These are phyloP conservation scores for Solanum etuberosum DNA, from an alignment of 257 asterid species.

Conservation along the genomic window DNA sequence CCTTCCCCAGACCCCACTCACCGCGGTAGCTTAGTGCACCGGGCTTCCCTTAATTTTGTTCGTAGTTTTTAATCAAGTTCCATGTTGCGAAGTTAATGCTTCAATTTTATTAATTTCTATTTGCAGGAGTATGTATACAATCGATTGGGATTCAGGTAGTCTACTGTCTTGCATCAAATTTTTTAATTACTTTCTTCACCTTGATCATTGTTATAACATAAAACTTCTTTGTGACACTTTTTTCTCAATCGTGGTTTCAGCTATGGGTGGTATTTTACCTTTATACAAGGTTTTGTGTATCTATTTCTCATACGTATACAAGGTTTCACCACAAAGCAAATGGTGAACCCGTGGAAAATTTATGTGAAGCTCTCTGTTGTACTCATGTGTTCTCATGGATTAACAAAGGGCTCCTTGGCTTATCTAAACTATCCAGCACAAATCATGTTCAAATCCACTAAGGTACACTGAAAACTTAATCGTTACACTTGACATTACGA, in stretches of 20 bases:
- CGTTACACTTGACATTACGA: neutral
- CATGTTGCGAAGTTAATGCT: neutral
- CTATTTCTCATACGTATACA: slow-evolving; percentile 57
- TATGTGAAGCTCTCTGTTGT: slow-evolving; percentile 84
- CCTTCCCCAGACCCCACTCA: neutral
- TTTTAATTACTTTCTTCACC: neutral
- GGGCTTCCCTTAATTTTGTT: neutral
- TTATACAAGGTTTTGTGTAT: slow-evolving; percentile 87
- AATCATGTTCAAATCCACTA: slow-evolving; percentile 92
- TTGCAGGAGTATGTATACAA: slow-evolving; percentile 88
- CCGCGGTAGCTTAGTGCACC: neutral
- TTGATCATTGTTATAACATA: neutral
- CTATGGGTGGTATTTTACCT: slow-evolving; percentile 94
- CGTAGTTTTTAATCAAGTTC: neutral
- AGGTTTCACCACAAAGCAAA: slow-evolving; percentile 88
- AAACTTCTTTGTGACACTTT: neutral
- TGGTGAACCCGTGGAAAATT: slow-evolving; percentile 92
- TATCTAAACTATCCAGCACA: slow-evolving; percentile 95
- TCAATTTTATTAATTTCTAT: slow-evolving; percentile 14
- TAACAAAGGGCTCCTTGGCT: slow-evolving; percentile 88
- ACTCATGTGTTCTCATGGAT: slow-evolving; percentile 94
- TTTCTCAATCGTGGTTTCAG: slow-evolving; percentile 28
- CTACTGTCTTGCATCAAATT: neutral
- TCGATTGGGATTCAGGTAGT: slow-evolving; percentile 72
- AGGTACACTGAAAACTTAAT: slow-evolving; percentile 30